A percentile compares a stretch with the other conserved stretches of the same genome.
Evolutionary conservation across 257 asterid species (phyloP).

Genomic region (Plantago elongata): DNA sequence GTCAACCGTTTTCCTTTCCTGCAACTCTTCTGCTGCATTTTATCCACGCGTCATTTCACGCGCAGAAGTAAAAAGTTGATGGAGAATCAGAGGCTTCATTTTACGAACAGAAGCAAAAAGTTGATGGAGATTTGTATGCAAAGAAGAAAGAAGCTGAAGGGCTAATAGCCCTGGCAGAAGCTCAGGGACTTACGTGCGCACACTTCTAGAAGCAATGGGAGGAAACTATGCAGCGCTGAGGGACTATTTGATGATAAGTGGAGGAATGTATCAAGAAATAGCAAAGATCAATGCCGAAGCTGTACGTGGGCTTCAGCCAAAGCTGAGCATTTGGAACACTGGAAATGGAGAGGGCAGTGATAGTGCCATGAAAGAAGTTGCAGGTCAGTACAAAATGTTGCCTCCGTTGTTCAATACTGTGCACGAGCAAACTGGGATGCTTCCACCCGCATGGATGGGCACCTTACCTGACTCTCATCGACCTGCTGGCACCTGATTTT

Average conservation of each 20-base stretch:
- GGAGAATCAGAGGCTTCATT: constrained; percentile 49
- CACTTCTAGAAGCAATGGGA: constrained; percentile 44
- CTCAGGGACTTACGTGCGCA: constrained; percentile 44
- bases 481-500: not conserved
- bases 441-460: constrained; percentile 67
- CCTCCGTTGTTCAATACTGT: constrained; percentile 62
- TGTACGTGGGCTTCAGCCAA: constrained; percentile 56
- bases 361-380: constrained; percentile 46
- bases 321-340: constrained; percentile 61
- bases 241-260: constrained; percentile 59
- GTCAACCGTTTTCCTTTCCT: too few species aligned
- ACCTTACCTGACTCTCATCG: constrained; percentile 16
- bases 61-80: constrained; percentile 45
- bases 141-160: constrained; percentile 69
- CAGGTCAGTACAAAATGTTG: constrained; percentile 54
- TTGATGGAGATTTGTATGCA: constrained; percentile 49
- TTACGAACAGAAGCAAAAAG: constrained; percentile 36
- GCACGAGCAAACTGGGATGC: constrained; percentile 71
- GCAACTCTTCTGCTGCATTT: too few species aligned
- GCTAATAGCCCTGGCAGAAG: constrained; percentile 49
- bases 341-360: constrained; percentile 21
- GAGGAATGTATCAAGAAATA: constrained; percentile 49
- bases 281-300: constrained; percentile 60
- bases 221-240: constrained; percentile 50
- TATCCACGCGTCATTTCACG: too few species aligned